Conservation (phyloP, 352 stramenopile species). For the Pseudoperonospora humuli region DNA sequence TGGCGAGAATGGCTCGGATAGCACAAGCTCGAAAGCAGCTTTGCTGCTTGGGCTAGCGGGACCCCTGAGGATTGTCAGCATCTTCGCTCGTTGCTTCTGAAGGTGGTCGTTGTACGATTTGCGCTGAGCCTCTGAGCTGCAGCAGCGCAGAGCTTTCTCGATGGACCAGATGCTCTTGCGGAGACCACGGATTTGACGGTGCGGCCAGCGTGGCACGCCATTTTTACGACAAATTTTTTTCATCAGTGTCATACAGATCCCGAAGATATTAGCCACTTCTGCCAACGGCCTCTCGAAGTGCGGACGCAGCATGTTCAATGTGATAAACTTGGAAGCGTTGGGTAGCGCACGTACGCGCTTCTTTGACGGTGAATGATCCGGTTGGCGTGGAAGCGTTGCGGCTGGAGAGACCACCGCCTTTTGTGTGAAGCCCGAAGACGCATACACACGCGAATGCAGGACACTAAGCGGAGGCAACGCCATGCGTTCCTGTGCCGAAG, state of each 20-base stretch:
- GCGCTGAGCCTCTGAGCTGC: slow-evolving; percentile 51
- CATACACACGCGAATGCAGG: slow-evolving; percentile 17
- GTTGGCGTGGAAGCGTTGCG: slow-evolving; percentile 7
- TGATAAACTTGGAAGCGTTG: slow-evolving; percentile 77
- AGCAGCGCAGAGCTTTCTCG: slow-evolving; percentile 61
- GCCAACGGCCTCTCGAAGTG: slow-evolving; percentile 74
- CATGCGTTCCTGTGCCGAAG: slow-evolving; percentile 41
- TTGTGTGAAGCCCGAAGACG: slow-evolving; percentile 5
- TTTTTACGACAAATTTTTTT: slow-evolving; percentile 83
- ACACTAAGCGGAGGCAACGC: slow-evolving; percentile 45
- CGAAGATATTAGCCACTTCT: slow-evolving; percentile 63
- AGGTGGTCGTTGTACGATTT: slow-evolving; percentile 69
- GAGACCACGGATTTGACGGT: slow-evolving; percentile 64
- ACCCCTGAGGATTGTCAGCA: slow-evolving; percentile 55
- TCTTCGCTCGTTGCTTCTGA: slow-evolving; percentile 62
- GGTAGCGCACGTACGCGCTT: slow-evolving; percentile 64
- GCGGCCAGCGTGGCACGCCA: slow-evolving; percentile 60
- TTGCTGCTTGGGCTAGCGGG: slow-evolving; percentile 40
- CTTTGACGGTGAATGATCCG: slow-evolving; percentile 36
- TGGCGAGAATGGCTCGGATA: slow-evolving; percentile 54
- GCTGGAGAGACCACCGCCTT: slow-evolving; percentile 26
- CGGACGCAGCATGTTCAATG: slow-evolving; percentile 54
- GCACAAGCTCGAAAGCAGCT: slow-evolving; percentile 52
- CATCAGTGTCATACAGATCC: slow-evolving; percentile 81
- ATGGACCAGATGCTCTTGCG: slow-evolving; percentile 79